Evolutionary conservation across 805 yeast genomes (phyloP), one percentile per base, ranked within the genome.

Genomic region (Wickerhamomyces kurtzmanii): DNA sequence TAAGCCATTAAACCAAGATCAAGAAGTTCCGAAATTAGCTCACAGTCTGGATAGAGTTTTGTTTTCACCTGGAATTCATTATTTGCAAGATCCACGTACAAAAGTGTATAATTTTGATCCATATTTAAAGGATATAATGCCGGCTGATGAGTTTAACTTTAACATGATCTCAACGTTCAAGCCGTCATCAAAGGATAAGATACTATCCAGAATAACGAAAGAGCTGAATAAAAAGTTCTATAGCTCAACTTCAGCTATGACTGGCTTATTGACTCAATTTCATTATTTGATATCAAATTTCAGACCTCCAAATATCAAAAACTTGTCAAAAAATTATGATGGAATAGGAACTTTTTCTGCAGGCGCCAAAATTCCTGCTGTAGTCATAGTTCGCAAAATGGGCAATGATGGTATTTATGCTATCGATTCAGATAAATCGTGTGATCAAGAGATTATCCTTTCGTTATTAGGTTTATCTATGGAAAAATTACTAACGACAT

Each of bases 241-340:
- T 32, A 81, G 93, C 2, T 85, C 96, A 1, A 86, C 97, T 0
- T 81, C 94, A 12, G 81, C 95, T 2, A 68, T 89, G 82, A 87
- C 97, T 0, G 64, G 76, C 1, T 54, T 76, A 1, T 61, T 89
- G 24, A 62, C 75, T 4, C 93, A 86, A 27, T 58, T 89, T 33
- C 96, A 91, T 53, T 64, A 62, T 33, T 55, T 83, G 8, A 46
- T 91, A 22, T 73, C 84, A 6, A 74, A 77, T 40, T 62, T 59
- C 33, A 59, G 82, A 29, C 70, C 68, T 2, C 70, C 63, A n/a
- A 67, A 60, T 45, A 59, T 66, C 10, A 36, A 22, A 44, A 37
- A 1, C 31, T 51, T 15, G 50, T n/a, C n/a, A n/a, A n/a, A n/a
- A n/a, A n/a, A n/a, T n/a, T n/a, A n/a, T n/a, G n/a, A n/a, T n/a